Base-by-base conservation (phyloP, 2,329 filamentous ascomycete species). In the Stachybotrys echinatus region DNA sequence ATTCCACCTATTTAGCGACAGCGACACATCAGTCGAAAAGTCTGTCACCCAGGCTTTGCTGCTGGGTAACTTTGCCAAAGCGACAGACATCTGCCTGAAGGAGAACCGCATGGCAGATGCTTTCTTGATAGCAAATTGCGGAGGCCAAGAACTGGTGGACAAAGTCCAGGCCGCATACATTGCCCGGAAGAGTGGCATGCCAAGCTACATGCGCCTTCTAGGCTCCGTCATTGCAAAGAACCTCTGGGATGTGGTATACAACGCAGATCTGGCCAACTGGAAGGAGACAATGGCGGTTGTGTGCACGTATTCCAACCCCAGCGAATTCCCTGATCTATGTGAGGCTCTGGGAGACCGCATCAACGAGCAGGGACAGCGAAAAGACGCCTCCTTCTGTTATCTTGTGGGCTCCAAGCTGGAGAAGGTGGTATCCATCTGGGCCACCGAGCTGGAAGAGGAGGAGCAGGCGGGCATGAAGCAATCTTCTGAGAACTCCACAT, bases 61-160 rank as follows among this genome's bases (percentile, higher is more conserved):
- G 74, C 77, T 97, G 10, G 94, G 94, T 7, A 83, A 95, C 55
- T 99, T 99, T 61, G 84, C 92, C 50, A 88, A 88, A 65, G 94
- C 94, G 18, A 85, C 95, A 51, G 88, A 95, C 50, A 83, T 96
- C 47, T 96, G 91, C 60, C 73, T 99, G 17, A 85, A 89, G 61
- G 90, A 96, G 67, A 85, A 95, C 56, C 85, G 92, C 48, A 84
- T 97, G 65, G 94, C 94, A 0, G 94, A 99, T 71, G 94, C 94
- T 38, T 96, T 99, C 71, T 90, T 99, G 75, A 92, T 99, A 64
- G 94, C 95, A 44, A 96, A 97, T 61, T 97, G 92, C 61, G 92
- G 94, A 51, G 94, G 92, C 45, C 90, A 95, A 65, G 88, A 91
- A 57, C 87, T 95, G 52, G 87, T 97, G 42, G 90, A 96, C 61